Evolutionary conservation across 768 basidiomycete species (phyloP).

Genomic region (Pleurotus salmoneostramineus): DNA sequence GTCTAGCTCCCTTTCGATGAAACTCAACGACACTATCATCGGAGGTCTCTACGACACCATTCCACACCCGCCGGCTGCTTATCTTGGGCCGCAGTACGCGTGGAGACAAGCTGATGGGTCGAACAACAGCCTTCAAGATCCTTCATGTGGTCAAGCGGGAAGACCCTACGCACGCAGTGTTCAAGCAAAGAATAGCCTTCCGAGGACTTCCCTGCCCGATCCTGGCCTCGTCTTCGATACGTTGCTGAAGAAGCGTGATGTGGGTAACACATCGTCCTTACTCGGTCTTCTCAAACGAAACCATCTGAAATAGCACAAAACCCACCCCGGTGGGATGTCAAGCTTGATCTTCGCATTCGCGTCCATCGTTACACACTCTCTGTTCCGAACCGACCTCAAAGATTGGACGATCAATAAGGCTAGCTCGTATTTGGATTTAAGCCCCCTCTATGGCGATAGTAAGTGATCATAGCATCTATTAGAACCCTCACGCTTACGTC

Average conservation of each 20-base stretch:
- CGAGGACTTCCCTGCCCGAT: constrained; percentile 45
- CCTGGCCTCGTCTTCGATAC: constrained; percentile 60
- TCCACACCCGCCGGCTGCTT: constrained; percentile 43
- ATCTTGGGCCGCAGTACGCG: constrained; percentile 26
- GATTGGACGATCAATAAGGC: constrained; percentile 47
- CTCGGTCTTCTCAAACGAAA: constrained; percentile 10
- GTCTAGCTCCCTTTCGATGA: constrained; percentile 7
- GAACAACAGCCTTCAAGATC: constrained; percentile 42
- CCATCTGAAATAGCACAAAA: constrained; percentile 24
- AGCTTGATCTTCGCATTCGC: constrained; percentile 66
- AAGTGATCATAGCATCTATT: constrained; percentile 10
- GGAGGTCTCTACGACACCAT: constrained; percentile 54
- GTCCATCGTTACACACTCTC: constrained; percentile 54
- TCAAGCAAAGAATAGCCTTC: constrained; percentile 35
- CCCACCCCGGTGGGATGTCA: constrained; percentile 56
- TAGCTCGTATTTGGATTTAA: constrained; percentile 53
- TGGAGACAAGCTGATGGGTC: constrained; percentile 48
- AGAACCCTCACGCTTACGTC: background rate
- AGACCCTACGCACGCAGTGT: constrained; percentile 52
- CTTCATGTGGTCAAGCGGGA: constrained; percentile 46
- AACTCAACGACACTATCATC: constrained; percentile 20
- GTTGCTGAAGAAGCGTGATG: constrained; percentile 40
- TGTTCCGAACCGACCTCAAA: constrained; percentile 44
- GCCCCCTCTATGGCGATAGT: constrained; percentile 51
- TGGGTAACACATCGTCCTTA: constrained; percentile 23